A percentile compares a stretch with the other conserved stretches of the same genome.
Evolutionary conservation across 176 grass and related monocot genomes (phyloP).

Genomic region (Bothriochloa decipiens): DNA sequence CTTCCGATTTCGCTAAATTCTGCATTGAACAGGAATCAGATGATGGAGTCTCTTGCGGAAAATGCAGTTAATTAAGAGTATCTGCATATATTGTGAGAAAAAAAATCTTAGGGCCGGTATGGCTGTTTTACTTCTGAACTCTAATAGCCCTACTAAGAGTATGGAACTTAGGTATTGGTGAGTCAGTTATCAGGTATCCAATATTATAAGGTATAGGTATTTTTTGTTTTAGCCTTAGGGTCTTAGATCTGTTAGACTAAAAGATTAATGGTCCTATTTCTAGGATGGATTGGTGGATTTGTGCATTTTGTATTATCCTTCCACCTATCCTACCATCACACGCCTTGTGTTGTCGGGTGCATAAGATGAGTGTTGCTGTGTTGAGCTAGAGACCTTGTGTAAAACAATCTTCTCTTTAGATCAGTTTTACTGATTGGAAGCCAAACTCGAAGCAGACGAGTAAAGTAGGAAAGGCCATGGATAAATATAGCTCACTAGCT

Average conservation of each 20-base stretch:
- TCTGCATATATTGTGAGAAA: background rate
- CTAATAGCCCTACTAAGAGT: background rate
- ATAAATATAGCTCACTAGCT: background rate
- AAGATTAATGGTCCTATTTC: background rate
- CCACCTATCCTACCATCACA: background rate
- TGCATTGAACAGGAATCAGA: background rate
- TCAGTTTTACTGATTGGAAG: background rate
- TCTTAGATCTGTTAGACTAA: background rate
- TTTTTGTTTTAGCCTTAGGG: background rate
- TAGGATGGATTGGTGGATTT: background rate
- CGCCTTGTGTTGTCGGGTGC: background rate
- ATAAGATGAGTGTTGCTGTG: background rate
- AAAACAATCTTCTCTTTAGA: background rate
- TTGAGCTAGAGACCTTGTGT: background rate
- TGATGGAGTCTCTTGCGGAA: background rate
- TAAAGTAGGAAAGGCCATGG: background rate
- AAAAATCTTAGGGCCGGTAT: background rate
- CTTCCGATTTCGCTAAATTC: background rate
- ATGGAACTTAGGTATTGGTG: background rate
- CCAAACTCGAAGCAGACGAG: background rate
- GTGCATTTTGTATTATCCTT: background rate
- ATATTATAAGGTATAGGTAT: background rate
- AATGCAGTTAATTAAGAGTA: background rate
- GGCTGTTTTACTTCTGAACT: background rate
- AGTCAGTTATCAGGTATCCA: background rate